Conservation (phyloP, 257 asterid species). For the Scutellaria minor region DNA sequence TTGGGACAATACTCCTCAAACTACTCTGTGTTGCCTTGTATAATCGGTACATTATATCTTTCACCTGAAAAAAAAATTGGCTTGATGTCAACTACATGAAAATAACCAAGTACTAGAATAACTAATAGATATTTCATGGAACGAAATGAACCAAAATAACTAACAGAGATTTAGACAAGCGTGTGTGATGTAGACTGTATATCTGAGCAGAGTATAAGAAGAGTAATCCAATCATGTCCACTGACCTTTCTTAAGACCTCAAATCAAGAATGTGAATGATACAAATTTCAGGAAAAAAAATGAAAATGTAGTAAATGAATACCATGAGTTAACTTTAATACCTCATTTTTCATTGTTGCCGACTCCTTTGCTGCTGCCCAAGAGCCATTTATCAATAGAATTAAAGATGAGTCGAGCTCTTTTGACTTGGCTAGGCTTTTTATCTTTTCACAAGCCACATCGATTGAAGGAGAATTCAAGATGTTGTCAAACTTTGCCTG, state of each 20-base stretch:
- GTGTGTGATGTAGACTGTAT: neutral
- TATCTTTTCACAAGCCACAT: conserved; percentile 86
- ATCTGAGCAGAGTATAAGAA: neutral
- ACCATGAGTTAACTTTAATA: conserved; percentile 27
- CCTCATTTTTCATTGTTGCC: conserved; percentile 83
- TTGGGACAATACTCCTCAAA: conserved; percentile 80
- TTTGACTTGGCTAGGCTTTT: conserved; percentile 83
- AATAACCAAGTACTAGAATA: neutral
- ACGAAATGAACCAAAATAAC: neutral
- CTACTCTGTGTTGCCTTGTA: conserved; percentile 89
- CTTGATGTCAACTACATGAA: conserved; percentile 16
- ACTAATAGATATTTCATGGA: neutral
- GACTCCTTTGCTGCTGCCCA: conserved; percentile 94
- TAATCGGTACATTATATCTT: conserved; percentile 82
- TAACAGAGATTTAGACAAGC: neutral
- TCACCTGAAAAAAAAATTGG: conserved; percentile 55
- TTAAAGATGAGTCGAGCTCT: conserved; percentile 91
- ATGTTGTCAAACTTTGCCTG: conserved; percentile 87
- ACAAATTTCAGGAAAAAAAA: neutral
- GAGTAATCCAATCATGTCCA: conserved; percentile 4
- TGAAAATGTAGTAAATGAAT: neutral
- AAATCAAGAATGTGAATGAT: conserved; percentile 5
- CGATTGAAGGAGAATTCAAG: conserved; percentile 77
- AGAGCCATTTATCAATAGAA: conserved; percentile 84
- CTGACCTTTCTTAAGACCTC: conserved; percentile 6